Conservation (phyloP, 2,329 filamentous ascomycete species). For the Ciborinia camelliae region DNA sequence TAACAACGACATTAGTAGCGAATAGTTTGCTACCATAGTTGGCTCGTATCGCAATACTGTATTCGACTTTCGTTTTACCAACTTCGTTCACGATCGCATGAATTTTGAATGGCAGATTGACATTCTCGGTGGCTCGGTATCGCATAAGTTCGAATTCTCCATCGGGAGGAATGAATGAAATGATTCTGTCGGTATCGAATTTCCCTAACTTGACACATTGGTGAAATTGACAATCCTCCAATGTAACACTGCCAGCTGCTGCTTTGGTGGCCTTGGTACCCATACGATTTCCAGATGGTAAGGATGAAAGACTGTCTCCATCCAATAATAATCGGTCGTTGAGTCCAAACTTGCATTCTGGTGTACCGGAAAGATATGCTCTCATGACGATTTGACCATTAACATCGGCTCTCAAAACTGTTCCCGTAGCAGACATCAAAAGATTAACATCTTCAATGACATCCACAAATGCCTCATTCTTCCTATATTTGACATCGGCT, state of each 20-base stretch:
- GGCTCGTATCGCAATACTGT: conserved; percentile 94
- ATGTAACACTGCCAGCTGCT: conserved; percentile 87
- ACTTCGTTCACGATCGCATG: conserved; percentile 98
- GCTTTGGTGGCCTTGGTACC: conserved; percentile 90
- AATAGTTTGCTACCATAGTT: conserved; percentile 97
- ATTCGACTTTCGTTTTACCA: conserved; percentile 95
- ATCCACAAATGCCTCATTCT: conserved; percentile 99
- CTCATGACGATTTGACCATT: conserved; percentile 98
- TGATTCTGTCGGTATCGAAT: conserved; percentile 94
- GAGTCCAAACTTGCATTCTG: conserved; percentile 97
- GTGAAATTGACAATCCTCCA: conserved; percentile 98
- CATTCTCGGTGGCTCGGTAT: conserved; percentile 96
- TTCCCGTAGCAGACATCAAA: conserved; percentile 96
- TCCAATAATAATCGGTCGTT: conserved; percentile 95
- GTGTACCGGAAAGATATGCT: conserved; percentile 91
- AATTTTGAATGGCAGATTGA: conserved; percentile 97
- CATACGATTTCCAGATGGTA: conserved; percentile 71
- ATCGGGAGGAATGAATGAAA: conserved; percentile 94
- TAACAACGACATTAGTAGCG: conserved; percentile 91
- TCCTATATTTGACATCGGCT: conserved; percentile 96
- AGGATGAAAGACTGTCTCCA: conserved; percentile 60
- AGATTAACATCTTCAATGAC: conserved; percentile 99
- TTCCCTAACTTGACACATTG: conserved; percentile 97
- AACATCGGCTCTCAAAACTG: conserved; percentile 91
- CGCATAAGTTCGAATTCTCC: conserved; percentile 99